Evolutionary conservation across 176 grass and related monocot species (phyloP).

Genomic region (Saccharum spontaneum): DNA sequence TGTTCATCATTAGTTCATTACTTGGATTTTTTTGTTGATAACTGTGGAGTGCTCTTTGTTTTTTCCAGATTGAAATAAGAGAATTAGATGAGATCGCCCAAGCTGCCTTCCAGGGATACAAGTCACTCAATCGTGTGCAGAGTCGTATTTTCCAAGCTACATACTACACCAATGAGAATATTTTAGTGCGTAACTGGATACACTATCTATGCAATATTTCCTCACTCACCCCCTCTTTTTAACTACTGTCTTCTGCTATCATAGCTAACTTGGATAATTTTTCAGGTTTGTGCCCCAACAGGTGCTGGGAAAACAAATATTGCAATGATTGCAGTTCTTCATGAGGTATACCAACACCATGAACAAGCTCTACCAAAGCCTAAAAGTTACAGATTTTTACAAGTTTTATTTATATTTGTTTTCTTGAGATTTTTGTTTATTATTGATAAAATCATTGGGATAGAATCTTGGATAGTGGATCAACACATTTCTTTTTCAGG

Average conservation of each 20-base stretch:
- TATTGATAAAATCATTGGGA: conserved; percentile 3
- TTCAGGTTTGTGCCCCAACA: conserved; percentile 96
- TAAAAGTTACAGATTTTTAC: conserved; percentile 17
- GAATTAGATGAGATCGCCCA: conserved; percentile 90
- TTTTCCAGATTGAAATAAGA: conserved; percentile 84
- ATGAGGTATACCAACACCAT: conserved; percentile 64
- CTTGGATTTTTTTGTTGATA: conserved; percentile 1
- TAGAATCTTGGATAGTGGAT: conserved; percentile 15
- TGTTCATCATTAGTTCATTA: conserved; percentile 6
- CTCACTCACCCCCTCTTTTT: conserved; percentile 24
- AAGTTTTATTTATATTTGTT: neutral
- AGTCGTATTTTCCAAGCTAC: conserved; percentile 90
- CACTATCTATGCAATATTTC: conserved; percentile 22
- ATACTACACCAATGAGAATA: conserved; percentile 95
- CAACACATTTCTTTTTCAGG: conserved; percentile 42
- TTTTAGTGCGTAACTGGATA: conserved; percentile 59
- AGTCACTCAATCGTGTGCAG: conserved; percentile 91
- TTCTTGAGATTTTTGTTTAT: conserved; percentile 6
- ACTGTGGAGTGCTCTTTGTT: conserved; percentile 16
- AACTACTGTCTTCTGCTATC: neutral
- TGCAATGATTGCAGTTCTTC: conserved; percentile 97
- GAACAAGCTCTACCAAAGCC: conserved; percentile 9
- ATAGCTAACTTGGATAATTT: conserved; percentile 41
- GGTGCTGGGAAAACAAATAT: conserved; percentile 99
- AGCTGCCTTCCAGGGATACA: conserved; percentile 93